Evolutionary conservation across 495 filamentous ascomycete genomes (phyloP).

Genomic region (Platismatia glauca): DNA sequence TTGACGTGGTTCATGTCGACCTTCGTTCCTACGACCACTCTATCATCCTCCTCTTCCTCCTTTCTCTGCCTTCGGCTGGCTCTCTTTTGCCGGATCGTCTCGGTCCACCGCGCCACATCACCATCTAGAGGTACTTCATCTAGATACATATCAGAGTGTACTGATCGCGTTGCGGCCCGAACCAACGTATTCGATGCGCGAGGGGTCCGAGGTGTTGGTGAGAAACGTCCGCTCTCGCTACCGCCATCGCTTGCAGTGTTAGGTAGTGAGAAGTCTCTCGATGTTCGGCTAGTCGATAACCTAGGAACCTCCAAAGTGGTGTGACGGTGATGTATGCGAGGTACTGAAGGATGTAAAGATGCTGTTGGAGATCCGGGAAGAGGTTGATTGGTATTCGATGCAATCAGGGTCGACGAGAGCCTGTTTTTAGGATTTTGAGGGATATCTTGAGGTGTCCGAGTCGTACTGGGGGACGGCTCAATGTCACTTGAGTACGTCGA

Average conservation of each 20-base stretch:
- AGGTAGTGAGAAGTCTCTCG: slow-evolving; percentile 42
- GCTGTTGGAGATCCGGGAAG: slow-evolving; percentile 37
- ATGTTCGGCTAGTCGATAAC: slow-evolving; percentile 43
- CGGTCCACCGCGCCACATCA: slow-evolving; percentile 85
- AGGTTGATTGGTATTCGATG: slow-evolving; percentile 37
- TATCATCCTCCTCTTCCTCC: slow-evolving; percentile 89
- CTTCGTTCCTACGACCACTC: slow-evolving; percentile 93
- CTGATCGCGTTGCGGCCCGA: slow-evolving; percentile 71
- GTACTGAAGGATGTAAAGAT: slow-evolving; percentile 35
- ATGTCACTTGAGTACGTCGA: slow-evolving; percentile 7
- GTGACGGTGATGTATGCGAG: slow-evolving; percentile 68
- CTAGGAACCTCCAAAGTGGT: slow-evolving; percentile 73
- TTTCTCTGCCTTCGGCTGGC: slow-evolving; percentile 70
- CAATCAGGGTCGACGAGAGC: slow-evolving; percentile 67
- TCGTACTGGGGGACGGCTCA: slow-evolving; percentile 28
- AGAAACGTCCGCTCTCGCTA: slow-evolving; percentile 69
- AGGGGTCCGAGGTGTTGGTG: slow-evolving; percentile 61
- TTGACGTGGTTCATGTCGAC: slow-evolving; percentile 97
- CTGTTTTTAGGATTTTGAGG: slow-evolving; percentile 37
- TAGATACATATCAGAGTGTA: slow-evolving; percentile 70
- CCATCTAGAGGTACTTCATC: slow-evolving; percentile 83
- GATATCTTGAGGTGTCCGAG: slow-evolving; percentile 29
- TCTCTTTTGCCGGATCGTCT: slow-evolving; percentile 81
- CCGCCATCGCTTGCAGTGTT: slow-evolving; percentile 50
- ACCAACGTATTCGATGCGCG: slow-evolving; percentile 75